Evolutionary conservation across 495 filamentous ascomycete genomes (phyloP).

Genomic region (Penicillium egyptiacum): DNA sequence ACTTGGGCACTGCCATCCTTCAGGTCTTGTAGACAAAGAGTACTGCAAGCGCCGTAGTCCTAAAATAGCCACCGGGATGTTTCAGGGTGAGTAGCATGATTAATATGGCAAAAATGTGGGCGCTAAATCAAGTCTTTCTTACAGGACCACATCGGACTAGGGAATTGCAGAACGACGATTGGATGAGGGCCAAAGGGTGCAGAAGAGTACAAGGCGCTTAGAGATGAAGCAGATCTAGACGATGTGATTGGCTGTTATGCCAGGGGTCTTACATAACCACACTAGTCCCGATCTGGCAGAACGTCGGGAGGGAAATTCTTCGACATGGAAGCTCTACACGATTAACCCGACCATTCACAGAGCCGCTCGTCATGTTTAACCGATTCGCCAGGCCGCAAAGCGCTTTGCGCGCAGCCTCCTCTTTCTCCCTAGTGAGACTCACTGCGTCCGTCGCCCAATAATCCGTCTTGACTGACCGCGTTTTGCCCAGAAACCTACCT

Average conservation of each 20-base stretch:
- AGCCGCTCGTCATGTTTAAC: slow-evolving; percentile 51
- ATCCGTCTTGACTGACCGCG: slow-evolving; percentile 25
- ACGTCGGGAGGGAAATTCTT: slow-evolving; percentile 42
- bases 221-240: slow-evolving; percentile 29
- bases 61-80: slow-evolving; percentile 28
- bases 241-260: slow-evolving; percentile 27
- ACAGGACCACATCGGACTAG: slow-evolving; percentile 14
- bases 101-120: slow-evolving; percentile 13
- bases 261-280: slow-evolving; percentile 30
- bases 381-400: slow-evolving; percentile 51
- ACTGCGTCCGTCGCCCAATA: background rate
- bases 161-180: slow-evolving; percentile 6
- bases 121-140: slow-evolving; percentile 23
- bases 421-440: slow-evolving; percentile 36
- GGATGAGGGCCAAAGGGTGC: slow-evolving; percentile 10
- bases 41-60: slow-evolving; percentile 34
- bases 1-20: slow-evolving; percentile 7
- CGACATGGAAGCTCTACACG: slow-evolving; percentile 26
- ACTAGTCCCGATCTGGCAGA: slow-evolving; percentile 33
- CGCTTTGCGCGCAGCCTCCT: slow-evolving; percentile 44
- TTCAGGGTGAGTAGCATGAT: slow-evolving; percentile 25
- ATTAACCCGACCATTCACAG: slow-evolving; percentile 18
- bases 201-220: slow-evolving; percentile 28
- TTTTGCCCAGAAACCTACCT: slow-evolving; percentile 39
- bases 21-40: slow-evolving; percentile 16